Evolutionary conservation across 495 filamentous ascomycete genomes (phyloP).

Genomic region (Aspergillus leporis): DNA sequence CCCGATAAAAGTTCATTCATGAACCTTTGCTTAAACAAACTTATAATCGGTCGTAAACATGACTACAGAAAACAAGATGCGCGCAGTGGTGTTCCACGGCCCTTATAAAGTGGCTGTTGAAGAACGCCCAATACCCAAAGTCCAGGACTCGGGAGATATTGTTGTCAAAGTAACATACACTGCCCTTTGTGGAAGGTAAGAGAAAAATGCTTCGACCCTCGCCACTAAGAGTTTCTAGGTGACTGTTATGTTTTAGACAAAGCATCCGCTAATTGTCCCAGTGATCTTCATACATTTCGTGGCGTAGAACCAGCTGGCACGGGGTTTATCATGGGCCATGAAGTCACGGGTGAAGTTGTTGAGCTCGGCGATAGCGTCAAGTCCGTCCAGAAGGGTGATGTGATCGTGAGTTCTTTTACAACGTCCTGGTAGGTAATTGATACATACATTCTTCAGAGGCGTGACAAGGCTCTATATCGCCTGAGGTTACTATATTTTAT

Average conservation of each 20-base stretch:
- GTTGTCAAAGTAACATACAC: conserved; percentile 85
- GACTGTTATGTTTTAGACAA: not conserved
- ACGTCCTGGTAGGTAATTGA: conserved; percentile 68
- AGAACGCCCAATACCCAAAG: conserved; percentile 51
- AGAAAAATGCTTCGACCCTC: conserved; percentile 14
- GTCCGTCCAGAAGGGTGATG: conserved; percentile 71
- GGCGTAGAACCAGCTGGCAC: conserved; percentile 68
- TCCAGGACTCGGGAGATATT: conserved; percentile 72
- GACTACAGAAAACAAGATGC: conserved; percentile 37
- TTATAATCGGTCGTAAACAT: conserved; percentile 3
- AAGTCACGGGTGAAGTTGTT: conserved; percentile 79
- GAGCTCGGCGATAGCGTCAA: conserved; percentile 68
- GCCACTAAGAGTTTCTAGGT: not conserved
- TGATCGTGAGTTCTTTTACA: conserved; percentile 82
- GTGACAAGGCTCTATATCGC: too few relatives aligned
- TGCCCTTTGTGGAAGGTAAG: conserved; percentile 87
- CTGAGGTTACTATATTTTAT: too few relatives aligned
- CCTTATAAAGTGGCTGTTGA: conserved; percentile 50
- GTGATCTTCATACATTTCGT: conserved; percentile 88
- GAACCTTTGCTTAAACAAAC: not conserved
- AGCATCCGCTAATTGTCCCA: conserved; percentile 28
- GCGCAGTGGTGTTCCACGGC: conserved; percentile 52
- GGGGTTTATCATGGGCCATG: conserved; percentile 68
- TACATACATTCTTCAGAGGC: not conserved
- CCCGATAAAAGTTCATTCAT: not conserved